Base-by-base conservation (phyloP, 225 moss, liverwort and hornwort species). In the Sphagnum contortum region DNA sequence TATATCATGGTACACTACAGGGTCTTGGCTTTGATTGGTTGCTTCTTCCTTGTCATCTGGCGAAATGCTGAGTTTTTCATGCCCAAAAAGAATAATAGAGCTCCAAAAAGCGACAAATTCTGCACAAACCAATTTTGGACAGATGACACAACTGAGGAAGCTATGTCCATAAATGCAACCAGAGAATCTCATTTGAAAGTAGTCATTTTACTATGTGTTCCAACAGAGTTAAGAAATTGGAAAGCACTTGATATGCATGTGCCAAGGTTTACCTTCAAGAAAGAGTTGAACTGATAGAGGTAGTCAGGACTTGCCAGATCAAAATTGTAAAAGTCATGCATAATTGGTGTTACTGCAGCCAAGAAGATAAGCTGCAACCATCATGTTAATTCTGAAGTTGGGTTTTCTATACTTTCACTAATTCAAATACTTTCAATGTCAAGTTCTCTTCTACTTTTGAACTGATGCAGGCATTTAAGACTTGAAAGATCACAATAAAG, bases 301-400 rank as follows among this genome's bases (percentile, higher is more conserved):
- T 98, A 98, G 5, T 93, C 96, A 60, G 88, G 75, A 69, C 88
- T 89, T 45, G 90, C 72, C 49, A 98, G 80, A 45, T 93, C 90
- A 64, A 81, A 87, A 70, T 98, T 93, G 79, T 98, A 98, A 54
- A 98, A 98, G 63, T 98, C 96, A 50, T 98, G 96, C 96, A 92
- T 90, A 47, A 98, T 81, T 12, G 96, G 96, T 45, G 96, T 93
- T 51, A 90, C 85, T 45, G 75, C 74, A 11, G 88, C 90, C 50
- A 98, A 64, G 71, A 98, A 98, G 44, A 79, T 59, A 48, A 98
- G 80, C 96, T 98, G 78, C 29, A 29, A 29, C 29, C 29, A 29
- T 29, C 29, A 29, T 29, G 29, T 29, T 29, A 29, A 29, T 29
- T 29, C 0, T 29, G 29, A 29, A 29, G 29, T 29, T 29, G 29